Base-by-base conservation (phyloP, 1,139 yeast genomes). In the Magnusiomyces clavatus region DNA sequence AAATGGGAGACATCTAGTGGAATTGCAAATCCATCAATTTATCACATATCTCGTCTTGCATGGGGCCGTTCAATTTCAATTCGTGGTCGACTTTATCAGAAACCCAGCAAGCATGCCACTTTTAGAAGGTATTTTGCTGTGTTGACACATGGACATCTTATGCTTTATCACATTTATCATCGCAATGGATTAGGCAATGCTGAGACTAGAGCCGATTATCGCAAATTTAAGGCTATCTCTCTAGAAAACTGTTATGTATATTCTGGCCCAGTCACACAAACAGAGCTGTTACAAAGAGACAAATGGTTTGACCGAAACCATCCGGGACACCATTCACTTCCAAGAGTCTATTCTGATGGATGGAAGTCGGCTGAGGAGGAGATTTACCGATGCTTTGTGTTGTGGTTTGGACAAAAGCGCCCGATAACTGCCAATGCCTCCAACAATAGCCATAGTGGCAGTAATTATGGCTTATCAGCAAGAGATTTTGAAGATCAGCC, bases 331-430 rank as follows among this genome's bases (percentile, higher is more conserved):
- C 77, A 76, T 51, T 62, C 82, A 0, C 64, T 85, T 44, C 95
- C 97, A 0, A 70, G 95, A 42, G 72, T 83, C 0, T 88, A 85
- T 62, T 69, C 77, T 1, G 95, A 89, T 66, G 96, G 96, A 0
- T 86, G 95, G 90, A 77, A 76, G 58, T 83, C 94, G 1, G 72
- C 80, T 6, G 97, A 90, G 59, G 87, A 83, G 51, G 94, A 86
- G 58, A 64, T 75, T 14, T 68, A 78, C 42, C 72, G 95, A 49
- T 81, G 95, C 58, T 89, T 90, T 62, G 87, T 92, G 0, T 60
- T 90, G 3, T 88, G 96, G 95, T 79, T 85, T 65, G 94, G 94
- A 0, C 74, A 74, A 8, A 85, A 82, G 59, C 67, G 84, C 51
- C 69, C 75, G 3, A 47, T 49, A 19, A 11, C 46, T 50, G 20